Conservation (phyloP, 2,329 filamentous ascomycete genomes). For the Colletotrichum destructivum region DNA sequence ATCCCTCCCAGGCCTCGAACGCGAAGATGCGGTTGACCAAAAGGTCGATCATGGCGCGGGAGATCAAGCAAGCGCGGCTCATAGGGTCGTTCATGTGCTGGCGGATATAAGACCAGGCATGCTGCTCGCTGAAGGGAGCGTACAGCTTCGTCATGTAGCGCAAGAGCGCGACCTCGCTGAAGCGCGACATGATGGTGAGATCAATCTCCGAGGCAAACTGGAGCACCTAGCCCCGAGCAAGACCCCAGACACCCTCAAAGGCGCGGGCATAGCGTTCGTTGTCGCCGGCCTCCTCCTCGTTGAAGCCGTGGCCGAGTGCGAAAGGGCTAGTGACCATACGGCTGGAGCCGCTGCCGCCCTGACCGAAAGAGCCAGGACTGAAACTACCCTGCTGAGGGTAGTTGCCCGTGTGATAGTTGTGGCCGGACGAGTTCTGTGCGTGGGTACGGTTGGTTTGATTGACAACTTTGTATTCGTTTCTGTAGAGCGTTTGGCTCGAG, state of each 20-base stretch:
- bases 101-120: constrained; percentile 59
- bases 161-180: constrained; percentile 29
- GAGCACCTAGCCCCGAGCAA: constrained; percentile 42
- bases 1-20: constrained; percentile 56
- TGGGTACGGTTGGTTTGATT: constrained; percentile 8
- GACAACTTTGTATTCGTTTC: constrained; percentile 14
- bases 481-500: constrained; percentile 2
- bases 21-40: constrained; percentile 60
- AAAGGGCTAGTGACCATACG: constrained; percentile 18
- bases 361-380: constrained; percentile 16
- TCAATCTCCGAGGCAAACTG: constrained; percentile 38
- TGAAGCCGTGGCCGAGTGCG: constrained; percentile 10
- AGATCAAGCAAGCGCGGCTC: constrained; percentile 60
- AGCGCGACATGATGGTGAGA: constrained; percentile 18
- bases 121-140: constrained; percentile 50
- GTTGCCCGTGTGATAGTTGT: constrained; percentile 20
- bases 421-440: constrained; percentile 13
- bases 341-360: constrained; percentile 21
- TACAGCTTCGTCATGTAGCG: constrained; percentile 42
- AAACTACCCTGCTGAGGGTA: constrained; percentile 23
- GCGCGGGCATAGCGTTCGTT: constrained; percentile 39
- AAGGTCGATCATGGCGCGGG: constrained; percentile 59
- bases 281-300: constrained; percentile 25
- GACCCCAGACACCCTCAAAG: constrained; percentile 40
- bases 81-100: constrained; percentile 57